phyloP scores from a whole-genome alignment of 2,329 filamentous ascomycete species.

The Fusarium aywerte region DNA sequence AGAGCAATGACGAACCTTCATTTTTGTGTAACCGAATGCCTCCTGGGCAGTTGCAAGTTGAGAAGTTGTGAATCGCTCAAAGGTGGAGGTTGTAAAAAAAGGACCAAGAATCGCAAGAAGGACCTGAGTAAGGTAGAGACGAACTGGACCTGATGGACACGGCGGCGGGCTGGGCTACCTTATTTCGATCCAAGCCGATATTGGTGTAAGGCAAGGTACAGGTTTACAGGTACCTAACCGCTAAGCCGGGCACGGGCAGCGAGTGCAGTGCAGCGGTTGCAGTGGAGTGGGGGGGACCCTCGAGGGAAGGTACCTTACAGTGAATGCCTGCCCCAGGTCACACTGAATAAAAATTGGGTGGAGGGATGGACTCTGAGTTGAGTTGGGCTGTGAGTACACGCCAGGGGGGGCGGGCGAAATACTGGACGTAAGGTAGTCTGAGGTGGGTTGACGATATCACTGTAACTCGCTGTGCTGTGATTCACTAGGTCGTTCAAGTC shows the following conservation, averaged over 20 bases:
- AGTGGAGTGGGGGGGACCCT: conserved; percentile 31
- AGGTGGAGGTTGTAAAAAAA: conserved; percentile 39
- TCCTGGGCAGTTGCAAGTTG: conserved; percentile 46
- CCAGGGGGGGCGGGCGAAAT: conserved; percentile 25
- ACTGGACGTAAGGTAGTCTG: conserved; percentile 8
- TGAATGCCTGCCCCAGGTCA: conserved; percentile 17
- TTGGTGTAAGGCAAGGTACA: conserved; percentile 18
- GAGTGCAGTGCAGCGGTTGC: conserved; percentile 24
- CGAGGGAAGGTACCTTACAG: conserved; percentile 35
- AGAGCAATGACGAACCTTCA: conserved; percentile 51
- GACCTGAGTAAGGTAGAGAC: conserved; percentile 5
- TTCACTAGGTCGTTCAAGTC: conserved; percentile 17
- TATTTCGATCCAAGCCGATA: conserved; percentile 40
- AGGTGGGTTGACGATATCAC: conserved; percentile 10
- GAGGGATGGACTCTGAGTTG: background rate
- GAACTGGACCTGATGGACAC: conserved; percentile 7
- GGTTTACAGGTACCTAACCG: conserved; percentile 21
- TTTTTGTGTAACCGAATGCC: conserved; percentile 50
- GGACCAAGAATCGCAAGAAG: conserved; percentile 31
- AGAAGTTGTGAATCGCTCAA: conserved; percentile 41
- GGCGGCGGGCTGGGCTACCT: conserved; percentile 37
- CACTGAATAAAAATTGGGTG: background rate
- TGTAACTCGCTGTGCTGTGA: background rate
- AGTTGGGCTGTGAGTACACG: conserved; percentile 12
- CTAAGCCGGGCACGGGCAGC: conserved; percentile 29